Percentiles rank a stretch among this genome's conserved stretches.
phyloP scores from a whole-genome alignment of 169 alveolate species.

The Eimeria sp. region DNA sequence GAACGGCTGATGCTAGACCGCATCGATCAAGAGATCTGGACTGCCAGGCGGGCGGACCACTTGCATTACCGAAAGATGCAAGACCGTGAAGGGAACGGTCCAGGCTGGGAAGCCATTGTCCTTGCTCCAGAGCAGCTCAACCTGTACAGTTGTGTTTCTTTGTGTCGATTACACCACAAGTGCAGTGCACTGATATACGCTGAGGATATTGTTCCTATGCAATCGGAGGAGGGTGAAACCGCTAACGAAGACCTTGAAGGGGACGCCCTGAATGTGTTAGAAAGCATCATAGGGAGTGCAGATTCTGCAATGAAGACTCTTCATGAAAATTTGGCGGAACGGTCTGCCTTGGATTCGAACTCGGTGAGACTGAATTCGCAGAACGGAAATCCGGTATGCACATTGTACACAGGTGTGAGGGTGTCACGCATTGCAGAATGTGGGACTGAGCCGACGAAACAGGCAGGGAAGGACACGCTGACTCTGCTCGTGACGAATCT shows the following conservation, averaged over 20 bases:
- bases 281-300: background rate
- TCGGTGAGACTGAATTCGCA: background rate
- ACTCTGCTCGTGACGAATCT: conserved; percentile 29
- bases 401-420: conserved; percentile 47
- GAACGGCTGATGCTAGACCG: conserved; percentile 61
- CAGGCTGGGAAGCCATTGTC: conserved; percentile 66
- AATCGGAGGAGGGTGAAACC: background rate
- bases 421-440: conserved; percentile 43
- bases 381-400: conserved; percentile 57
- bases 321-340: background rate
- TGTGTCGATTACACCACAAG: conserved; percentile 40
- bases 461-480: background rate
- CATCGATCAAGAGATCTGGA: conserved; percentile 34
- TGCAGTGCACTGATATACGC: conserved; percentile 47
- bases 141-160: conserved; percentile 53
- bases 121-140: conserved; percentile 13
- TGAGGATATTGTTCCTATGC: conserved; percentile 26
- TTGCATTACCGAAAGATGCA: background rate
- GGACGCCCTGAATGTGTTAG: background rate
- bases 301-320: background rate
- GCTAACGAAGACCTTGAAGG: background rate
- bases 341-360: background rate
- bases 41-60: conserved; percentile 51
- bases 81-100: background rate
- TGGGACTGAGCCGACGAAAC: conserved; percentile 26